Percentiles rank a stretch among this genome's conserved stretches.
Evolutionary conservation across 306 rosid genomes (phyloP).

Genomic region (Cicer bijugum): DNA sequence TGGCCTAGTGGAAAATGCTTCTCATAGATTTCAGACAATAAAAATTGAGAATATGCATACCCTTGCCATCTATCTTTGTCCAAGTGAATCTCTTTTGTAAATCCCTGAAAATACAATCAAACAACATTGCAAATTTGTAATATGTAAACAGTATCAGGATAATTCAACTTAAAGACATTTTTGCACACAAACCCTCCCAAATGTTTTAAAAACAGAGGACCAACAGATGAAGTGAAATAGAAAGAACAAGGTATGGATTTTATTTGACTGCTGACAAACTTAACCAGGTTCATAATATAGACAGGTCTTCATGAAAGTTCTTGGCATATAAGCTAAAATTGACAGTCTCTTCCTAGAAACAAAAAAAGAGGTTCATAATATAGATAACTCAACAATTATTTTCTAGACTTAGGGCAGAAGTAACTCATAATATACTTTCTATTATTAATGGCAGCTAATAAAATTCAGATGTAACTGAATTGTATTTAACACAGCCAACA

Average conservation of each 20-base stretch:
- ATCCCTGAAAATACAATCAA: conserved; percentile 67
- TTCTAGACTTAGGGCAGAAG: conserved; percentile 12
- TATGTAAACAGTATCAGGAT: conserved; percentile 10
- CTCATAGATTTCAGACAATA: conserved; percentile 35
- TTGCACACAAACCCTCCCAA: not conserved
- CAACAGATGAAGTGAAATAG: conserved; percentile 2
- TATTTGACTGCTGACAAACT: conserved; percentile 23
- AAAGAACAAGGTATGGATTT: conserved; percentile 6
- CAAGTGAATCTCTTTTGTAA: conserved; percentile 95
- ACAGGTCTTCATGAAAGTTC: not conserved
- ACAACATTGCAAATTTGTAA: conserved; percentile 34
- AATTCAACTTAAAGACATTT: conserved; percentile 19
- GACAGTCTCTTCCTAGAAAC: conserved; percentile 9
- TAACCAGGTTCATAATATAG: conserved; percentile 11
- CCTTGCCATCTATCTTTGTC: conserved; percentile 98
- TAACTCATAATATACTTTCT: not conserved
- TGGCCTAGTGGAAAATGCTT: conserved; percentile 27
- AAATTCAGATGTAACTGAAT: conserved; percentile 16
- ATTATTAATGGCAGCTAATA: conserved; percentile 9
- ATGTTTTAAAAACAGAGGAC: not conserved
- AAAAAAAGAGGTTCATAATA: not conserved
- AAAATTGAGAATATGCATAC: conserved; percentile 56
- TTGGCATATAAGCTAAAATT: not conserved
- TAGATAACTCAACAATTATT: not conserved
- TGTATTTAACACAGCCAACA: conserved; percentile 19